Evolutionary conservation across 1,139 yeast species (phyloP).

Genomic region (Yamadazyma membranifaciens): DNA sequence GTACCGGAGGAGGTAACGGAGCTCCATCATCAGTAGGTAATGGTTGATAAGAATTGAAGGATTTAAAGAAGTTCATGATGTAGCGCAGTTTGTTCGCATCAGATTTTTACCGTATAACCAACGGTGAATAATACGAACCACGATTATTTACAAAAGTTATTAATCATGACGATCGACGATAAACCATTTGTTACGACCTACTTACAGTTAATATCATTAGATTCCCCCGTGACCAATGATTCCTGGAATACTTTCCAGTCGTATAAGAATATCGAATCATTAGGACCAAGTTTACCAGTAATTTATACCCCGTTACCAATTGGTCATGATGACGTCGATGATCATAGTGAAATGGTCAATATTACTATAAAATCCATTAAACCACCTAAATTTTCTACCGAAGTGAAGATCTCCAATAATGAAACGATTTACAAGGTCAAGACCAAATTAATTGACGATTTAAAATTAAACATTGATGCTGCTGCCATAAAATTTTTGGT

Average conservation of each 20-base stretch:
- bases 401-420: slow-evolving; percentile 23
- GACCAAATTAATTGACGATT: slow-evolving; percentile 26
- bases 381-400: slow-evolving; percentile 41
- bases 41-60: slow-evolving; percentile 32
- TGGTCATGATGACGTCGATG: slow-evolving; percentile 2
- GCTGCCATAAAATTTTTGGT: slow-evolving; percentile 37
- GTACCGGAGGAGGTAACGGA: slow-evolving; percentile 42
- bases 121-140: background rate
- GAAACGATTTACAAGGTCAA: slow-evolving; percentile 37
- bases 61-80: slow-evolving; percentile 39
- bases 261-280: slow-evolving; percentile 30
- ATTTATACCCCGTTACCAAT: slow-evolving; percentile 29
- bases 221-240: slow-evolving; percentile 12
- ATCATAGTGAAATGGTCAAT: slow-evolving; percentile 10
- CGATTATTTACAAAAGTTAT: background rate
- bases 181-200: slow-evolving; percentile 34
- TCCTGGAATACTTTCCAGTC: slow-evolving; percentile 32
- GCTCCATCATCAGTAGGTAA: slow-evolving; percentile 36
- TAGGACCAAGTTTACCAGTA: slow-evolving; percentile 44
- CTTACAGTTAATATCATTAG: slow-evolving; percentile 23
- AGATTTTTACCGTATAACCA: background rate
- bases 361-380: slow-evolving; percentile 41
- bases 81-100: slow-evolving; percentile 1
- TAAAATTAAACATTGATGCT: slow-evolving; percentile 25
- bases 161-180: slow-evolving; percentile 2